phyloP scores from a whole-genome alignment of 177 flowering plant species.

The Vitis hybrid region DNA sequence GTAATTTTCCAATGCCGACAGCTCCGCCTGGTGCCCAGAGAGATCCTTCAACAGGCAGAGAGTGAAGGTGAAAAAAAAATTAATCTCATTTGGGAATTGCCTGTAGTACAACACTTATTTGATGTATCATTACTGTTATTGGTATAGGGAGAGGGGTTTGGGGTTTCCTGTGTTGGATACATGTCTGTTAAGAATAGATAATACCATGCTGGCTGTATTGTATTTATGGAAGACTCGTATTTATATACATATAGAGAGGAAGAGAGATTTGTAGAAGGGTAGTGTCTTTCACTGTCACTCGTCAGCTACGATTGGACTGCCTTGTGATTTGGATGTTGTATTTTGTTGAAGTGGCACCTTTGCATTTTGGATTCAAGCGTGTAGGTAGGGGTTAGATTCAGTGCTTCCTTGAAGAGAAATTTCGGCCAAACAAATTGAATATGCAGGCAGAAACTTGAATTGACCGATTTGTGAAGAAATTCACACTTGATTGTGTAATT shows the following conservation, averaged over 20 bases:
- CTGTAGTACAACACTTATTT: not conserved
- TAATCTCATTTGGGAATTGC: not conserved
- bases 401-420: not conserved
- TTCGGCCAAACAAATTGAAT: not conserved
- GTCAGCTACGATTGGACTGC: slow-evolving; percentile 3
- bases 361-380: not conserved
- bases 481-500: too few relatives aligned
- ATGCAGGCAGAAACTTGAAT: not conserved
- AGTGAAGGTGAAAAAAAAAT: slow-evolving; percentile 11
- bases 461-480: too few relatives aligned
- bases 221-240: not conserved
- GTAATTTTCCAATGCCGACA: slow-evolving; percentile 74
- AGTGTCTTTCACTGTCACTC: not conserved
- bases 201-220: not conserved
- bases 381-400: not conserved
- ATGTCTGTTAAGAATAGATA: not conserved
- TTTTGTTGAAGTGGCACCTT: not conserved
- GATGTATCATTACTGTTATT: not conserved
- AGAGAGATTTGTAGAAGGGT: slow-evolving; percentile 5
- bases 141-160: slow-evolving; percentile 4
- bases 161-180: slow-evolving; percentile 2
- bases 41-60: slow-evolving; percentile 28
- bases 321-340: not conserved
- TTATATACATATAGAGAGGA: slow-evolving; percentile 2
- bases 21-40: slow-evolving; percentile 96